Base-by-base conservation (phyloP, 1,139 yeast genomes). In the Diutina neorugosa region DNA sequence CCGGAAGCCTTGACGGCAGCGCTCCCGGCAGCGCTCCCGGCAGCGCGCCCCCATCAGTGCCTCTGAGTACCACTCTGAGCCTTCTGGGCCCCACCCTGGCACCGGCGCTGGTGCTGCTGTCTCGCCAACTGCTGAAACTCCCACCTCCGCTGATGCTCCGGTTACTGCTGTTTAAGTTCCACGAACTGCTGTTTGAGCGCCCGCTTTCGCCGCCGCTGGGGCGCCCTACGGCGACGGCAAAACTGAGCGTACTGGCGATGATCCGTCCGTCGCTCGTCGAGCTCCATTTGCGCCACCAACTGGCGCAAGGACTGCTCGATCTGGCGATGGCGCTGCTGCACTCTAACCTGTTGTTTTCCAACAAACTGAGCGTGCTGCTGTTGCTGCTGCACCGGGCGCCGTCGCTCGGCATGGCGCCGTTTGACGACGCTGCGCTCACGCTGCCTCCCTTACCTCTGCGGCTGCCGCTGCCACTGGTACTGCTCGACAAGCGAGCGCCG, bases 401-500 rank as follows among this genome's bases (percentile, higher is more conserved):
- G 48, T 23, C 19, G 34, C n/a, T 44, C 20, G 19, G n/a, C 27
- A 31, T 27, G 20, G 42, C 19, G 21, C 23, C n/a, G 14, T 47
- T 27, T 23, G 49, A 23, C 49, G 47, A 14, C 49, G 18, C 37
- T 14, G 37, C 21, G 11, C 11, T n/a, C 3, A 20, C 50, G 34
- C 21, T 19, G 44, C 44, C 19, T 19, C 21, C 21, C 12, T 25
- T 20, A 16, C 14, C 37, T 14, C 12, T 31, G 25, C 37, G 21
- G 21, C 27, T 18, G 44, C 44, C 40, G 34, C 27, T 23, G 41
- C 34, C 50, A 23, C 27, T 23, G 41, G 54, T 51, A 12, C 52
- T 56, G 53, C 57, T 59, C 37, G 54, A 55, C 20, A 56, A 57
- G 25, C 58, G 64, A 11, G 51, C 64, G n/a, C n/a, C n/a, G n/a